Evolutionary conservation across 441 rosid species (phyloP).

Genomic region (Syzygium malaccense): DNA sequence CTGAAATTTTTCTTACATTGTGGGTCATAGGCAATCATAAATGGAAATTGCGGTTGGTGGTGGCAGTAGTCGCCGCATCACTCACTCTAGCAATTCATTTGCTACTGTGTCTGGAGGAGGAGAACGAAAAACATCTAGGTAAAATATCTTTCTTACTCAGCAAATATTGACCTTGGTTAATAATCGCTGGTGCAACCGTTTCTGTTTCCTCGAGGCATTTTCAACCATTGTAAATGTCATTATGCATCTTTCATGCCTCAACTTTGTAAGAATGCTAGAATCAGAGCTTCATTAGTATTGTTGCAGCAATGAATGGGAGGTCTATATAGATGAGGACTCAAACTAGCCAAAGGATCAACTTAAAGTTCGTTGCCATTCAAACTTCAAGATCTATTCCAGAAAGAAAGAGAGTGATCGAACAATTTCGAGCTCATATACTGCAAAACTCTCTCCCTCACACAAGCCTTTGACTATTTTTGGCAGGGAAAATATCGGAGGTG

Average conservation of each 20-base stretch:
- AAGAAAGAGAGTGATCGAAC: background rate
- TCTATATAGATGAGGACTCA: background rate
- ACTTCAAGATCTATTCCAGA: background rate
- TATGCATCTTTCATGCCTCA: background rate
- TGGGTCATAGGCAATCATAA: background rate
- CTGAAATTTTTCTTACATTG: background rate
- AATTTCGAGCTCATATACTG: background rate
- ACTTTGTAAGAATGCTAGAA: background rate
- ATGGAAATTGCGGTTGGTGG: background rate
- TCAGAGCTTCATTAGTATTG: background rate
- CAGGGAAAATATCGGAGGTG: background rate
- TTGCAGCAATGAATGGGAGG: background rate
- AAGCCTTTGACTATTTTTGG: background rate
- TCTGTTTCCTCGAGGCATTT: background rate
- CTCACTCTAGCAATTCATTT: background rate
- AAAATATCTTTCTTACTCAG: background rate
- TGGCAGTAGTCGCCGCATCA: background rate
- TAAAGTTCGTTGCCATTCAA: background rate
- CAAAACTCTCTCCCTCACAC: background rate
- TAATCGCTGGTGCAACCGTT: background rate
- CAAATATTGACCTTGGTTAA: background rate
- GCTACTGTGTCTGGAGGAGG: background rate
- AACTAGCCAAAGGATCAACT: background rate
- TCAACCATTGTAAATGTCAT: background rate
- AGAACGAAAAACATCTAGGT: background rate